Base-by-base conservation (phyloP, 2,329 filamentous ascomycete genomes). In the Passalora sequoiae region DNA sequence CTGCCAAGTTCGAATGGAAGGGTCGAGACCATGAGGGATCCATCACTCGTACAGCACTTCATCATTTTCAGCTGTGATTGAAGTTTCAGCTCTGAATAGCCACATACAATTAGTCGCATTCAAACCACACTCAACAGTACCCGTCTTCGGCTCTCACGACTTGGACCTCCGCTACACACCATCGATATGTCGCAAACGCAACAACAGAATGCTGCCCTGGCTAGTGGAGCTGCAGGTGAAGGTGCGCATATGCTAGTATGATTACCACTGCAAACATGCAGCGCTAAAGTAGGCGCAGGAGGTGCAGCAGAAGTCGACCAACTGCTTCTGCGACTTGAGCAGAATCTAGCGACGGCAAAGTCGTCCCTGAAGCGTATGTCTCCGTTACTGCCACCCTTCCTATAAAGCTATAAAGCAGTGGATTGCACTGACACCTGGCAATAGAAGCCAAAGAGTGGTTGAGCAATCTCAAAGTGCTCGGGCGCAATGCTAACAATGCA, bases 381-480 rank as follows among this genome's bases (percentile, higher is more conserved):
- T n/a, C n/a, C 22, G 53, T 40, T 13, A 6, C 25, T 32, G n/a
- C 7, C 9, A n/a, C 16, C 12, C 3, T 33, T 2, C 13, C 0
- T 5, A 3, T 27, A 35, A n/a, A n/a, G n/a, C n/a, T n/a, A n/a
- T n/a, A n/a, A n/a, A n/a, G n/a, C n/a, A n/a, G 32, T 24, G 2
- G 7, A 15, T 17, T 4, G 4, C 19, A 37, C 48, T 60, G 43
- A 57, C 29, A 20, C 13, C 13, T 24, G 8, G 6, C 4, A 4
- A 21, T 50, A 88, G 85, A 86, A 59, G 76, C 80, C 49, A 76
- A 80, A 55, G 66, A 73, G 7, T 61, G 67, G 12, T 68, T 82
- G 15, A 66, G 73, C 39, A 66, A 88, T 55, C 72, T 96, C 37
- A 95, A 95, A 66, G 71, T 89, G 22, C 78, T 86, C 58, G 84